A percentile compares a stretch with the other conserved stretches of the same genome.
Conservation (phyloP, 192 early-diverging fungal genomes). For the Gonapodya prolifera region DNA sequence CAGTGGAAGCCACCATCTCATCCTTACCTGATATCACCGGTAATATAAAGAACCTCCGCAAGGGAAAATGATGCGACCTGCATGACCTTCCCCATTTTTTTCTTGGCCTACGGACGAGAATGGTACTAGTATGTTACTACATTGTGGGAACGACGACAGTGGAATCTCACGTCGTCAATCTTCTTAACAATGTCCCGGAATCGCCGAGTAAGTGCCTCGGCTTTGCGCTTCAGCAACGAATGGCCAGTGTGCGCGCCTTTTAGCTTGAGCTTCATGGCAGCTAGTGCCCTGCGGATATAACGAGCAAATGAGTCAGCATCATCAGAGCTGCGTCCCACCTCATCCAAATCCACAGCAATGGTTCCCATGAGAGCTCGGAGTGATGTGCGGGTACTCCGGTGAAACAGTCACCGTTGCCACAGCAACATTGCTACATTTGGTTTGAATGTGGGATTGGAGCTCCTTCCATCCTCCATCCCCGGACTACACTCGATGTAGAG, state of each 20-base stretch:
- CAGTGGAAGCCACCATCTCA: neutral
- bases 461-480: neutral
- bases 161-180: slow-evolving; percentile 75
- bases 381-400: neutral
- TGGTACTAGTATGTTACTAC: neutral
- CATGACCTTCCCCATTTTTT: slow-evolving; percentile 98
- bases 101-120: slow-evolving; percentile 58
- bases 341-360: neutral
- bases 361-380: neutral
- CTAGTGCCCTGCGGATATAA: slow-evolving; percentile 65
- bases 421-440: no score
- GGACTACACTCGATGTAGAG: neutral
- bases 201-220: slow-evolving; percentile 87
- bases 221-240: slow-evolving; percentile 93
- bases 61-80: slow-evolving; percentile 96
- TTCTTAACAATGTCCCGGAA: slow-evolving; percentile 91
- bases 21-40: slow-evolving; percentile 81
- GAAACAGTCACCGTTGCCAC: no score
- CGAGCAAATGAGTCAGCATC: no score
- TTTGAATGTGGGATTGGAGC: neutral
- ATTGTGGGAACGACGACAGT: neutral
- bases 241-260: slow-evolving; percentile 98
- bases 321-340: no score
- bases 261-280: slow-evolving; percentile 85
- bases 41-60: slow-evolving; percentile 91